Evolutionary conservation across 331 rosid genomes (phyloP), one percentile per base, ranked within the genome.

Genomic region (Rhamnella rubrinervis): DNA sequence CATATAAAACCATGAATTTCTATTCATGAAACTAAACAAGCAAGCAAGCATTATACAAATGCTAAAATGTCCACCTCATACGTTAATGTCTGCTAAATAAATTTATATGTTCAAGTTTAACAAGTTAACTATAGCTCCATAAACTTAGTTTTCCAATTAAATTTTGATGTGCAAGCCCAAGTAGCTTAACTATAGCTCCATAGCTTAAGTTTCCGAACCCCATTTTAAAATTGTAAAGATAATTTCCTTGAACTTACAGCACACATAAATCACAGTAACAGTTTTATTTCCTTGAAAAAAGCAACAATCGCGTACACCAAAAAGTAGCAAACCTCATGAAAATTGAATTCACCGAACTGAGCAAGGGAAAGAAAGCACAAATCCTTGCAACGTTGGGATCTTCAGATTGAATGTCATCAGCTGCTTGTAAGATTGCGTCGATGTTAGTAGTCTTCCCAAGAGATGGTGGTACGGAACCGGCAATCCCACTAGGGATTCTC

Each of bases 361-460:
- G 47, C 26, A 70, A 14, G 2, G 0, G 9, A 58, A 26, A 52
- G 28, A 61, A 56, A 1, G 71, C 96, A 95, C 99, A 60, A 80
- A 95, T 95, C 74, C 99, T 85, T 0, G 99, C 83, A 61, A 89
- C 85, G 66, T 80, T 84, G n/a, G 97, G 82, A 52, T 95, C 91
- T 79, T 87, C 95, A 4, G 81, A 68, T 71, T 89, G 97, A 85
- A 95, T 84, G 67, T 84, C 96, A 80, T 95, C 96, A 20, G 97
- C 99, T 7, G 99, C 97, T 28, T 83, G 95, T 55, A 95, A 79
- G 77, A 95, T 95, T 50, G 88, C 80, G 23, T 95, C 97, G 67
- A 93, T 71, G 75, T 93, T 87, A 5, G 95, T 87, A 7, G 84
- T 70, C 66, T 77, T 85, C 47, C 83, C 89, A 4, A 91, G 96